Base-by-base conservation (phyloP, 2,329 filamentous ascomycete genomes). In the Cytospora paraplurivora region DNA sequence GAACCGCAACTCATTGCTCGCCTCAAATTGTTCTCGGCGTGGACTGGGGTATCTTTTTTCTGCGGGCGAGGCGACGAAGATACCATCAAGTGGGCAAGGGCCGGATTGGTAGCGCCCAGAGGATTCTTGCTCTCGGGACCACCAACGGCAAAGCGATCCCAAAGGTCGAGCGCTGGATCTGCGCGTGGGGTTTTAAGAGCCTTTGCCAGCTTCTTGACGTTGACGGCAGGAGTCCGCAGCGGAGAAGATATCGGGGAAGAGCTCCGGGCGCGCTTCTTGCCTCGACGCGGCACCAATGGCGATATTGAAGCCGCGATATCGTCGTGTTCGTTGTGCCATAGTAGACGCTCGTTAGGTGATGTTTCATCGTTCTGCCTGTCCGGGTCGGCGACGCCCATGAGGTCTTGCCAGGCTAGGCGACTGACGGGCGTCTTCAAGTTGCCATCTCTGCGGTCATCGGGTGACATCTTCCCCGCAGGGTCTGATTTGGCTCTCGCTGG, bases 231-330 rank as follows among this genome's bases (percentile, higher is more conserved):
- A 1, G 78, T 76, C 33, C 73, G 75, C 7, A 75, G 69, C 57
- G 91, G 89, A 1, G 90, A 93, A 6, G 87, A 88, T 1, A 82
- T 76, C 1, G 90, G 90, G 0, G 91, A 93, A 13, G 90, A 92
- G 76, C 89, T 93, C 68, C 86, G 84, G 17, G 88, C 86, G 62
- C 91, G 84, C 74, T 93, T 93, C 68, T 81, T 84, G 66, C 80
- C 80, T 70, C 76, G 80, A 65, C 79, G 83, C 68, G 70, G 77
- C 76, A 78, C 77, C 74, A 79, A 81, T 59, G 79, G 83, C 58
- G 78, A 82, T 66, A 82, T 71, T 35, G 74, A 77, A 27, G 78
- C 75, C 49, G 72, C 77, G 13, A 75, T 68, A 12, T 70, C 73
- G 67, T 80, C 76, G 64, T 79, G 76, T 65, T 78, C 79, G 62